Conservation (phyloP, 306 rosid species). For the Acmispon strigosus region DNA sequence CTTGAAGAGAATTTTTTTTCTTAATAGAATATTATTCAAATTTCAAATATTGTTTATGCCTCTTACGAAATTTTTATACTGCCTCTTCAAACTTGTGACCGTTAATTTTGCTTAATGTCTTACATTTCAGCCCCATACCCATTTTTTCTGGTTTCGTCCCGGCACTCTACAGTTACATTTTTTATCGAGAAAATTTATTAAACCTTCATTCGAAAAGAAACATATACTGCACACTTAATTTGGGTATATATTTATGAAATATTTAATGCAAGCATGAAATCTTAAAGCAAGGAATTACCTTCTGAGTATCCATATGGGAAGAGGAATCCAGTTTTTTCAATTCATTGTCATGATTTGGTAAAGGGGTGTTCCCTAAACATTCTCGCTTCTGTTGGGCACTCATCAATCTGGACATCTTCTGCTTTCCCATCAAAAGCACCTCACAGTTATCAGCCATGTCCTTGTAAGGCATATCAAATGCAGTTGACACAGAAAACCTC, state of each 20-base stretch:
- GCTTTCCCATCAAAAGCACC: slow-evolving; percentile 65
- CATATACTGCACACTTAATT: too few species aligned
- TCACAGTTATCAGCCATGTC: slow-evolving; percentile 86
- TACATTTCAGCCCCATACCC: too few species aligned
- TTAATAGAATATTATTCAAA: too few species aligned
- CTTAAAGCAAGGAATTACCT: slow-evolving; percentile 35
- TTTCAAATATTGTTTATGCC: too few species aligned
- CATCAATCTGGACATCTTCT: slow-evolving; percentile 71
- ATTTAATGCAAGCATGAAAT: slow-evolving; percentile 5
- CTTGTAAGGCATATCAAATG: slow-evolving; percentile 55
- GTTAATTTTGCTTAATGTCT: too few species aligned
- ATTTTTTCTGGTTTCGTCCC: too few species aligned
- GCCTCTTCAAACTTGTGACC: too few species aligned
- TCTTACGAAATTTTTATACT: too few species aligned
- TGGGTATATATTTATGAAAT: not conserved
- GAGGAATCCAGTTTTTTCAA: slow-evolving; percentile 18
- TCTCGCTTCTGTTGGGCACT: slow-evolving; percentile 41
- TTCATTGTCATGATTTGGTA: slow-evolving; percentile 26
- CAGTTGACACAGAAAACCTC: slow-evolving; percentile 46
- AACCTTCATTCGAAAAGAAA: too few species aligned
- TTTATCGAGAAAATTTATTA: too few species aligned
- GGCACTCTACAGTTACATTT: too few species aligned
- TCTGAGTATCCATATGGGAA: slow-evolving; percentile 13
- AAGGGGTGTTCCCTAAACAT: slow-evolving; percentile 15
- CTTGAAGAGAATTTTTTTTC: too few species aligned